A percentile compares a stretch with the other conserved stretches of the same genome.
phyloP scores from a whole-genome alignment of 2,329 filamentous ascomycete genomes.

The Xylariaceae sp. region DNA sequence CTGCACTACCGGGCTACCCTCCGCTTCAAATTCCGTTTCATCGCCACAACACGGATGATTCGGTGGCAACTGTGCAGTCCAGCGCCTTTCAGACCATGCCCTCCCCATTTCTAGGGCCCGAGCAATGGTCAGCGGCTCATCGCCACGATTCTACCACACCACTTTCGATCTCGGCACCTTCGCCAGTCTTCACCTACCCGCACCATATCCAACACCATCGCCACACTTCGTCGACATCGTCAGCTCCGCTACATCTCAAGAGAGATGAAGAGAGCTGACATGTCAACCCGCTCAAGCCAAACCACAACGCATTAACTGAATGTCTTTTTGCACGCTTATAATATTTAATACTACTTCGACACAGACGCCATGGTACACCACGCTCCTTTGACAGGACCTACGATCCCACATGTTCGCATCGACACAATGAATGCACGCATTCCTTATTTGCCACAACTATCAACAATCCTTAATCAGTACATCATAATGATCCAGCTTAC shows the following conservation, averaged over 20 bases:
- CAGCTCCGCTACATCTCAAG: constrained; percentile 33
- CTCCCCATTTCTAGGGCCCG: constrained; percentile 45
- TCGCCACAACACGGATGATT: constrained; percentile 20
- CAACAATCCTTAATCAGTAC: constrained; percentile 29
- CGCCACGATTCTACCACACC: constrained; percentile 39
- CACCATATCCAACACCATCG: constrained; percentile 37
- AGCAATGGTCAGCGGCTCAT: constrained; percentile 40
- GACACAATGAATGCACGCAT: constrained; percentile 36
- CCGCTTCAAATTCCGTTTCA: constrained; percentile 41
- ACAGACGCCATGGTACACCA: constrained; percentile 37
- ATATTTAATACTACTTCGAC: constrained; percentile 27
- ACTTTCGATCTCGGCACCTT: constrained; percentile 33
- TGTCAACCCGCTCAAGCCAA: not conserved
- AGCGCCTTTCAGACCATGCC: constrained; percentile 38
- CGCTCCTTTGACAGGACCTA: constrained; percentile 36
- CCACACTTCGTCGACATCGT: constrained; percentile 35
- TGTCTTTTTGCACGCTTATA: constrained; percentile 18
- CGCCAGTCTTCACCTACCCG: constrained; percentile 34
- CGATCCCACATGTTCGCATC: constrained; percentile 33
- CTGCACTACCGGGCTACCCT: constrained; percentile 41
- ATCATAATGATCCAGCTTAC: constrained; percentile 34
- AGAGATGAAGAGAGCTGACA: constrained; percentile 34
- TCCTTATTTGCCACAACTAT: constrained; percentile 32
- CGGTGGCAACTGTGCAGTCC: constrained; percentile 31
- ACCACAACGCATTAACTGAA: constrained; percentile 10